Evolutionary conservation across 2,329 filamentous ascomycete species (phyloP).

Genomic region (Hymenoscyphus infarciens): DNA sequence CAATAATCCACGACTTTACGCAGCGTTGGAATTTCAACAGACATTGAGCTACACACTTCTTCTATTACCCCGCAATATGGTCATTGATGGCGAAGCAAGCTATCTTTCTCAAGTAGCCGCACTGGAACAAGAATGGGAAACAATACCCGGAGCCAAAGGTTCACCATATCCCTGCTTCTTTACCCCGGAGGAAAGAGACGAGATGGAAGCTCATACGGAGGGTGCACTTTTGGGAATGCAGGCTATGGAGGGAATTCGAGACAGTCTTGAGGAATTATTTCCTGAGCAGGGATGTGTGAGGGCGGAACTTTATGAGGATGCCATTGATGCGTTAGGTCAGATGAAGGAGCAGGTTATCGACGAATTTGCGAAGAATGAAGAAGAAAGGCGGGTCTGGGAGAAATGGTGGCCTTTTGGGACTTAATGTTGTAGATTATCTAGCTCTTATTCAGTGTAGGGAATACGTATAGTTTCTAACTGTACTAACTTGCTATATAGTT

Average conservation of each 20-base stretch:
- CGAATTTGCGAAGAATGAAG: slow-evolving; percentile 17
- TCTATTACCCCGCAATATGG: slow-evolving; percentile 13
- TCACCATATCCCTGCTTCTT: slow-evolving; percentile 19
- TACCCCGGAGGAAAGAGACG: slow-evolving; percentile 8
- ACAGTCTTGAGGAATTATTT: slow-evolving; percentile 17
- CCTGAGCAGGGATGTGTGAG: slow-evolving; percentile 19
- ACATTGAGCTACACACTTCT: slow-evolving; percentile 15
- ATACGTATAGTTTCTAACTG: too few species aligned
- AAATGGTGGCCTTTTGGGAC: slow-evolving; percentile 22
- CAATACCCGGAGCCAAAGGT: slow-evolving; percentile 7
- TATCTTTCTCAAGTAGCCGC: slow-evolving; percentile 17
- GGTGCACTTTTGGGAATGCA: slow-evolving; percentile 13
- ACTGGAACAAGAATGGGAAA: slow-evolving; percentile 14
- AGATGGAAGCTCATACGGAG: slow-evolving; percentile 16
- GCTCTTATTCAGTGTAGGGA: too few species aligned
- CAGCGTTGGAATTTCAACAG: slow-evolving; percentile 21
- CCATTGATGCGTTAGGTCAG: slow-evolving; percentile 19
- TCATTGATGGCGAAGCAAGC: slow-evolving; percentile 19
- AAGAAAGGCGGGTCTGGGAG: slow-evolving; percentile 17
- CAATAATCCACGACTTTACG: slow-evolving; percentile 14
- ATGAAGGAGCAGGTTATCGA: slow-evolving; percentile 21
- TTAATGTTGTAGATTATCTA: background rate
- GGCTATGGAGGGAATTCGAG: slow-evolving; percentile 13
- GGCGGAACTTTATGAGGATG: slow-evolving; percentile 15
- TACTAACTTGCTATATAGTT: too few species aligned